phyloP scores from a whole-genome alignment of 306 rosid genomes.

The Amphicarpaea edgeworthii region DNA sequence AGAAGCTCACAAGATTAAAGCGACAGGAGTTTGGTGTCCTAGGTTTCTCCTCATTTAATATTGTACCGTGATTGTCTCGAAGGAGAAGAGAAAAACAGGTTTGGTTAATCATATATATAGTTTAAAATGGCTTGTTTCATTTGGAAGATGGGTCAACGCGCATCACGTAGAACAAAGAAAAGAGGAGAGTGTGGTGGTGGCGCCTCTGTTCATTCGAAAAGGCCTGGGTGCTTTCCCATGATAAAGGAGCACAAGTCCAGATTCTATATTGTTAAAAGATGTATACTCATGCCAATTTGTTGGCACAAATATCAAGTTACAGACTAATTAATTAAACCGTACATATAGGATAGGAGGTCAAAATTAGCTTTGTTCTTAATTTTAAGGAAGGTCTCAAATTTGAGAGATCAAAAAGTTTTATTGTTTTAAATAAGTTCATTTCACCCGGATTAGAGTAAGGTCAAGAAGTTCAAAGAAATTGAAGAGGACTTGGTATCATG shows the following conservation, averaged over 20 bases:
- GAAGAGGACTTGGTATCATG: background rate
- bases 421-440: background rate
- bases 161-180: constrained; percentile 27
- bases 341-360: background rate
- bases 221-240: constrained; percentile 45
- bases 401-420: background rate
- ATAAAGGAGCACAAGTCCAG: constrained; percentile 51
- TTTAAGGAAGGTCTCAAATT: background rate
- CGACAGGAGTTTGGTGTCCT: no score
- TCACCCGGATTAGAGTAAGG: background rate
- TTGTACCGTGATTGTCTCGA: no score
- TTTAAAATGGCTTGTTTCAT: background rate
- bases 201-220: constrained; percentile 25
- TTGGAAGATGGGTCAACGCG: constrained; percentile 53
- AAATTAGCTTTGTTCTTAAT: background rate
- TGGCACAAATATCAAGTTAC: constrained; percentile 45
- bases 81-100: no score
- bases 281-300: constrained; percentile 47
- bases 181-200: constrained; percentile 7
- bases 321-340: background rate
- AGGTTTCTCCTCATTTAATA: no score
- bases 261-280: constrained; percentile 56
- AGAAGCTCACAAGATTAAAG: no score
- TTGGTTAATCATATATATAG: no score
- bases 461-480: background rate